Evolutionary conservation across 2,329 filamentous ascomycete species (phyloP).

Genomic region (Aspergillus hiratsukae): DNA sequence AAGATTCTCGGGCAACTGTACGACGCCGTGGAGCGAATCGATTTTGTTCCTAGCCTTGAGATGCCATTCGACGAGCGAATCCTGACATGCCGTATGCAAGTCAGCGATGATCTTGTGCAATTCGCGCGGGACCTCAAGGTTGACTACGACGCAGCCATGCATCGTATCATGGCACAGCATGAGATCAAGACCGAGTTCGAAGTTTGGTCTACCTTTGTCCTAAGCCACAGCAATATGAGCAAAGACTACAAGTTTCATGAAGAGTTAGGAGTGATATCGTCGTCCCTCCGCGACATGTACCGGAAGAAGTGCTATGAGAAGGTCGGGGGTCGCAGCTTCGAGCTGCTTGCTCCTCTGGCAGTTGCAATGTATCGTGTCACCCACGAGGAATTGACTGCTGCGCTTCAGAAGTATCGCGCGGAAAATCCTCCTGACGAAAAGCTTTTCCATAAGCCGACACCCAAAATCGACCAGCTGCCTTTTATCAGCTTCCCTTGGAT

Average conservation of each 20-base stretch:
- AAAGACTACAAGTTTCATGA: conserved; percentile 85
- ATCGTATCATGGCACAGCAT: conserved; percentile 77
- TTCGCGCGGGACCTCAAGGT: conserved; percentile 64
- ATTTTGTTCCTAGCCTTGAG: conserved; percentile 70
- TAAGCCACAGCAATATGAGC: conserved; percentile 66
- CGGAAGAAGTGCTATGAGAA: conserved; percentile 61
- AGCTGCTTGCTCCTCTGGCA: conserved; percentile 65
- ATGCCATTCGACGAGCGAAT: conserved; percentile 73
- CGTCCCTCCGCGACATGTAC: conserved; percentile 64
- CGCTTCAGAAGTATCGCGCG: conserved; percentile 49
- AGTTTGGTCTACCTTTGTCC: conserved; percentile 79
- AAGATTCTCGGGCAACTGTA: conserved; percentile 78
- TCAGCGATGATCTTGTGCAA: conserved; percentile 53
- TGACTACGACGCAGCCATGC: conserved; percentile 72
- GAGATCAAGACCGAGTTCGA: conserved; percentile 86
- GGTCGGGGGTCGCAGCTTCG: conserved; percentile 57
- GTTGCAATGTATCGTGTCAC: conserved; percentile 87
- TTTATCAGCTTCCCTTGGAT: conserved; percentile 95
- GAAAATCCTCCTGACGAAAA: conserved; percentile 13
- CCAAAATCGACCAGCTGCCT: conserved; percentile 53
- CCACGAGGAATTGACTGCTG: conserved; percentile 61
- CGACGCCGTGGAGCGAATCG: conserved; percentile 64
- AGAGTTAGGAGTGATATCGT: conserved; percentile 66
- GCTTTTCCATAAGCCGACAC: conserved; percentile 7
- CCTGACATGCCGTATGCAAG: conserved; percentile 53